These are phyloP conservation scores for Colletotrichum sp. DNA, from an alignment of 2,329 filamentous ascomycete species.

Conservation along the genomic window DNA sequence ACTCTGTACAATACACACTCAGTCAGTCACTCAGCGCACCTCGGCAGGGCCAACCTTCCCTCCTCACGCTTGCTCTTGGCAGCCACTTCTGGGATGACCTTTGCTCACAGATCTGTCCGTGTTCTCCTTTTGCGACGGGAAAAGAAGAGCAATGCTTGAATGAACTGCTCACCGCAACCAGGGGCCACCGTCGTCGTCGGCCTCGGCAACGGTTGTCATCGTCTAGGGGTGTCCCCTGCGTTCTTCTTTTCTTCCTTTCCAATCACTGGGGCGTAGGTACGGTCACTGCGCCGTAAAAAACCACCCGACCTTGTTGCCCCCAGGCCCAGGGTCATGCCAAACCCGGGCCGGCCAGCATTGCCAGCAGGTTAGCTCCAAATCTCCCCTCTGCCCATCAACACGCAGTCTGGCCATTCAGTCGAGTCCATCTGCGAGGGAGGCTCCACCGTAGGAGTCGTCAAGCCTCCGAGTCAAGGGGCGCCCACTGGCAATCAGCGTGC, in stretches of 20 bases:
- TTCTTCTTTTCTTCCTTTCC: not conserved
- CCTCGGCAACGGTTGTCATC: not conserved
- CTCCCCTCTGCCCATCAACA: not conserved
- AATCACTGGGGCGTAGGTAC: not conserved
- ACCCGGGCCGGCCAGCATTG: not conserved
- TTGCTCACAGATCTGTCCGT: slow-evolving; percentile 13
- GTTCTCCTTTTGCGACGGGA: slow-evolving; percentile 1
- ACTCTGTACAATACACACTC: not conserved
- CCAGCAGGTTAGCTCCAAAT: not conserved
- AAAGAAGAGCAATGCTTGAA: not conserved
- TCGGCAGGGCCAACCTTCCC: not conserved
- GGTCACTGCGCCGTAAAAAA: not conserved
- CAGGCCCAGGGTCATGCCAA: not conserved
- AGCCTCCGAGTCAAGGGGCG: slow-evolving; percentile 4
- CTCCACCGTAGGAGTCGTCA: not conserved
- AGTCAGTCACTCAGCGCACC: not conserved
- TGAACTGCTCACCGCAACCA: slow-evolving; percentile 2
- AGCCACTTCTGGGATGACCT: not conserved
- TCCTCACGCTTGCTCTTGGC: not conserved
- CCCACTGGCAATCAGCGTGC: not conserved
- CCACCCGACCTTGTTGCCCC: not conserved
- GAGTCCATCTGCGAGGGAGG: not conserved
- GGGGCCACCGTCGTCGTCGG: not conserved
- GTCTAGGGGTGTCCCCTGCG: not conserved
- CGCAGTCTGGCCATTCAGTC: not conserved